Base-by-base conservation (phyloP, 2,329 filamentous ascomycete species). In the Neocucurbitaria cava region DNA sequence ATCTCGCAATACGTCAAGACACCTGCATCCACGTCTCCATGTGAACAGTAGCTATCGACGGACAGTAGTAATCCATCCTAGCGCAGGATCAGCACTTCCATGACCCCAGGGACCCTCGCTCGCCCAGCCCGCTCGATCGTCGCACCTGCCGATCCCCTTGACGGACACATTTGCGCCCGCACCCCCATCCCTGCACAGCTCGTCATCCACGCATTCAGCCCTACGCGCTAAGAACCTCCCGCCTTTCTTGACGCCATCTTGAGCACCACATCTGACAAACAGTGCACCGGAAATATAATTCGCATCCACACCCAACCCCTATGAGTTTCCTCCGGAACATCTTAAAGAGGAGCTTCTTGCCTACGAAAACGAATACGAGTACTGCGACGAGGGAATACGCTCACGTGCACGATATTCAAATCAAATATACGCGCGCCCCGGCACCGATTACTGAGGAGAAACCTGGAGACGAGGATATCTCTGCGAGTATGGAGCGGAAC, bases 401-500 rank as follows among this genome's bases (percentile, higher is more conserved):
- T 15, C 65, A 69, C 44, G 70, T 73, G 3, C 70, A 71, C 67
- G 69, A 73, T 61, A 59, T 64, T 7, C 39, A 49, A 36, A 56
- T 57, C 33, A 49, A 55, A 49, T 59, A 52, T 48, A 43, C 46
- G 26, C 47, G 46, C 17, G 18, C 17, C 4, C 6, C 42, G 10
- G 18, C 17, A 4, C 6, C 42, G 10, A 24, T 17, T 6, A 33
- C 9, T 20, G 43, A 30, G 3, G 33, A 35, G 3, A 39, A 4
- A 41, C 38, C 55, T 13, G 9, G 15, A 44, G 23, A 44, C 31
- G 51, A n/a, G n/a, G n/a, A n/a, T n/a, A n/a, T n/a, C n/a, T n/a
- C 8, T 11, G 46, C 42, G 10, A 60, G 45, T 11, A 65, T 59
- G 60, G 54, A 64, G 41, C 55, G 57, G 36, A 67, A 67, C 28